Percentiles rank a stretch among this genome's conserved stretches.
Conservation (phyloP, 179 eudicot genomes). For the Beta lomatogona region DNA sequence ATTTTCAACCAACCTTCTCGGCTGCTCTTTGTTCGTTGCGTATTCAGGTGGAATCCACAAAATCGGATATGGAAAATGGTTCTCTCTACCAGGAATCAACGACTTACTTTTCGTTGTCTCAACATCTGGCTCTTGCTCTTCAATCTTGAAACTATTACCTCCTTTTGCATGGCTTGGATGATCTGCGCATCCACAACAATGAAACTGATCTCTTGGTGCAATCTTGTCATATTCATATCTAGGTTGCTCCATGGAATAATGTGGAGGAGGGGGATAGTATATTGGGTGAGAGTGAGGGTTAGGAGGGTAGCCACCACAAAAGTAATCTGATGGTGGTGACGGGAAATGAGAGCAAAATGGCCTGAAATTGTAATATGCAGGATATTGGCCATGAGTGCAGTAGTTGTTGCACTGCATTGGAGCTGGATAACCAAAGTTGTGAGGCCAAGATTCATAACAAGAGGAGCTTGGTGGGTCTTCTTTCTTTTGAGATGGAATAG, state of each 20-base stretch:
- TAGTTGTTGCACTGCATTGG: constrained; percentile 49
- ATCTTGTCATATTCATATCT: constrained; percentile 51
- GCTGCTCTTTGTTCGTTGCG: constrained; percentile 32
- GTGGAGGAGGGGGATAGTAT: constrained; percentile 44
- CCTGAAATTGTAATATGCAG: constrained; percentile 36
- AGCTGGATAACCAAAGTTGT: constrained; percentile 36
- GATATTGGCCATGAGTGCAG: constrained; percentile 40
- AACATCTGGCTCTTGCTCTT: constrained; percentile 47
- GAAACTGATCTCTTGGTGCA: constrained; percentile 29
- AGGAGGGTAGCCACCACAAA: constrained; percentile 42
- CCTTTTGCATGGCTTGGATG: constrained; percentile 36
- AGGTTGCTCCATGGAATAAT: constrained; percentile 46
- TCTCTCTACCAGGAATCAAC: constrained; percentile 37
- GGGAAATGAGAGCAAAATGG: constrained; percentile 51
- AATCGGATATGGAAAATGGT: constrained; percentile 38
- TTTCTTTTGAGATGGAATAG: constrained; percentile 40
- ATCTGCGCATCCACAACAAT: constrained; percentile 63
- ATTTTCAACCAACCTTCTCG: constrained; percentile 20
- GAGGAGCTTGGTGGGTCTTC: constrained; percentile 32
- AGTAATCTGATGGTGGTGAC: constrained; percentile 36
- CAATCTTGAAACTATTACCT: constrained; percentile 45
- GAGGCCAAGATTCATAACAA: constrained; percentile 46
- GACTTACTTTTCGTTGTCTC: constrained; percentile 34
- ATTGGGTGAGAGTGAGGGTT: constrained; percentile 40
- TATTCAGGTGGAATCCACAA: constrained; percentile 54